phyloP scores from a whole-genome alignment of 2,329 filamentous ascomycete species.

The Ceratocystis colombiana region DNA sequence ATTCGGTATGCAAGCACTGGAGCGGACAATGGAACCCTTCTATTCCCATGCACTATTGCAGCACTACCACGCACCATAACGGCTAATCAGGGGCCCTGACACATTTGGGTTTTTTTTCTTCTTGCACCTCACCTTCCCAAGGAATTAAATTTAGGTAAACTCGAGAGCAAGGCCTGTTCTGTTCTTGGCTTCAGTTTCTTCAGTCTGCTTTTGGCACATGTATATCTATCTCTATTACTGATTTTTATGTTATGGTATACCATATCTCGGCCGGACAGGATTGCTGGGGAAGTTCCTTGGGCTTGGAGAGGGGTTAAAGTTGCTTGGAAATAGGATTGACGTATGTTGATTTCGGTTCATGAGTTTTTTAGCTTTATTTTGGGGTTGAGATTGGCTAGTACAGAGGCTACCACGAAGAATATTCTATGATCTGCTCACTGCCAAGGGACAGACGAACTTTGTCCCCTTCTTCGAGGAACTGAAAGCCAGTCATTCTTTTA shows the following conservation, averaged over 20 bases:
- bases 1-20: constrained; percentile 2
- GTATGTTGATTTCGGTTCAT: constrained; percentile 8
- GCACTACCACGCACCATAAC: neutral
- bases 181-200: neutral
- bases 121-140: neutral
- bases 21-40: neutral
- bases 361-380: neutral
- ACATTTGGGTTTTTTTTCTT: neutral
- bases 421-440: neutral
- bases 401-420: neutral
- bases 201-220: neutral
- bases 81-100: neutral
- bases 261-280: neutral
- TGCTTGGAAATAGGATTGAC: neutral
- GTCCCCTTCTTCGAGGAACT: neutral
- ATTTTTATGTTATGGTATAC: neutral
- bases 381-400: neutral
- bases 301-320: neutral
- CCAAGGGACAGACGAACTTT: neutral
- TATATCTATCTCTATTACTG: neutral
- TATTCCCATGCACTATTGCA: neutral
- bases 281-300: neutral
- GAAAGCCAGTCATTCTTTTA: neutral
- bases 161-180: neutral
- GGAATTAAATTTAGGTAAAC: neutral